A percentile compares a stretch with the other conserved stretches of the same genome.
Conservation (phyloP, 306 rosid species). For the Lotus japonicus region DNA sequence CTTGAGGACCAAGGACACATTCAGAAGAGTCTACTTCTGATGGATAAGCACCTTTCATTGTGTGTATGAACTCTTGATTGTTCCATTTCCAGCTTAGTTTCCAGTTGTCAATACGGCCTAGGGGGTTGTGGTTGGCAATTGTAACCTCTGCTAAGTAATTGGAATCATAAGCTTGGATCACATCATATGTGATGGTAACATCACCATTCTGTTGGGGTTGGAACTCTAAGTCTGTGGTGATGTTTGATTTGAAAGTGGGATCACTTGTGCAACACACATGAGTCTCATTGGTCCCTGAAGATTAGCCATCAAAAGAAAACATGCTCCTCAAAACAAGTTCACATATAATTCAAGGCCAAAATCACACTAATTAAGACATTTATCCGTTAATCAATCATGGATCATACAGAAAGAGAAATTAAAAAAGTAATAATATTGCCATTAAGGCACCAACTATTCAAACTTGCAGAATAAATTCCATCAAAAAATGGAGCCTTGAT, state of each 20-base stretch:
- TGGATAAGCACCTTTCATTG: conserved; percentile 85
- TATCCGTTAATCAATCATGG: background rate
- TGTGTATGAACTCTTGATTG: conserved; percentile 51
- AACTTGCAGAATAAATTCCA: no score
- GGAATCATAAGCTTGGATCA: conserved; percentile 51
- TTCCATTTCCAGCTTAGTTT: conserved; percentile 78
- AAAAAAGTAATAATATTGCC: no score
- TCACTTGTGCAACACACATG: conserved; percentile 67
- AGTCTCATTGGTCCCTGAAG: conserved; percentile 57
- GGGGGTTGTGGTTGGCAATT: conserved; percentile 61
- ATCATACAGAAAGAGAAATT: no score
- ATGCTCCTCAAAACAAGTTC: background rate
- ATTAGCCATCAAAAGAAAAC: background rate
- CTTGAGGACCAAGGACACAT: conserved; percentile 69
- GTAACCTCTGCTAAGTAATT: conserved; percentile 72
- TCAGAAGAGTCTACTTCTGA: conserved; percentile 61
- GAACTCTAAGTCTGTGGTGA: conserved; percentile 36
- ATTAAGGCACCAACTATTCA: no score
- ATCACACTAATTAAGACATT: background rate
- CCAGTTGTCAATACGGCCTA: conserved; percentile 95
- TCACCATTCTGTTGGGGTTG: conserved; percentile 69
- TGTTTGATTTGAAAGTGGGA: conserved; percentile 42
- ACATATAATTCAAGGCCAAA: background rate
- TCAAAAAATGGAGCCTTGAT: no score
- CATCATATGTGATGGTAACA: conserved; percentile 76